Evolutionary conservation across 345 rosid genomes (phyloP).

Genomic region (Melastoma malabathricum): DNA sequence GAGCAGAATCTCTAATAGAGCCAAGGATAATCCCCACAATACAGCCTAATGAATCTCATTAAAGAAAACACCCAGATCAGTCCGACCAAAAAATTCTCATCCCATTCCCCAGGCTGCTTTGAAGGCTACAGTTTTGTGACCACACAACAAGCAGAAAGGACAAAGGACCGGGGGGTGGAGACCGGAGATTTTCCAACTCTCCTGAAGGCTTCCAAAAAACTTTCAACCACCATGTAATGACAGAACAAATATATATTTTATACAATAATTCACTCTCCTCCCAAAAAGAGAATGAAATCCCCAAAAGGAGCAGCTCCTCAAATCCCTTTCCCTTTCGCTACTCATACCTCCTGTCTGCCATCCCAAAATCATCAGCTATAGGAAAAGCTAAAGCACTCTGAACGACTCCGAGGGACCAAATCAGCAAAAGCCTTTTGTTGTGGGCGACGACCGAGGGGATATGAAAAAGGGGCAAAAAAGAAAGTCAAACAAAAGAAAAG

Average conservation of each 20-base stretch:
- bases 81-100: conserved; percentile 13
- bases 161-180: conserved; percentile 9
- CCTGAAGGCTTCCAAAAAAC: conserved; percentile 30
- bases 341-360: too few relatives aligned
- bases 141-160: conserved; percentile 15
- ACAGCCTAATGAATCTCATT: neutral
- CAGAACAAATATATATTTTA: conserved; percentile 7
- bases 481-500: neutral
- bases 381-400: too few relatives aligned
- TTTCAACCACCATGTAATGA: conserved; percentile 26
- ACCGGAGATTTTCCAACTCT: conserved; percentile 18
- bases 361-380: too few relatives aligned
- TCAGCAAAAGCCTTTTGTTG: too few relatives aligned
- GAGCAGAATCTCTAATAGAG: too few relatives aligned
- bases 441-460: too few relatives aligned
- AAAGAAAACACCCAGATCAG: conserved; percentile 4
- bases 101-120: neutral
- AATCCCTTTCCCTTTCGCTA: too few relatives aligned
- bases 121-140: conserved; percentile 12
- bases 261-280: neutral
- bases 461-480: neutral
- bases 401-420: too few relatives aligned
- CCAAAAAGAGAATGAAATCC: too few relatives aligned
- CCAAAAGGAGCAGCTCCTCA: too few relatives aligned
- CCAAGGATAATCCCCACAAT: too few relatives aligned